phyloP scores from a whole-genome alignment of 352 stramenopile species.

The Aphanomyces stellatus region DNA sequence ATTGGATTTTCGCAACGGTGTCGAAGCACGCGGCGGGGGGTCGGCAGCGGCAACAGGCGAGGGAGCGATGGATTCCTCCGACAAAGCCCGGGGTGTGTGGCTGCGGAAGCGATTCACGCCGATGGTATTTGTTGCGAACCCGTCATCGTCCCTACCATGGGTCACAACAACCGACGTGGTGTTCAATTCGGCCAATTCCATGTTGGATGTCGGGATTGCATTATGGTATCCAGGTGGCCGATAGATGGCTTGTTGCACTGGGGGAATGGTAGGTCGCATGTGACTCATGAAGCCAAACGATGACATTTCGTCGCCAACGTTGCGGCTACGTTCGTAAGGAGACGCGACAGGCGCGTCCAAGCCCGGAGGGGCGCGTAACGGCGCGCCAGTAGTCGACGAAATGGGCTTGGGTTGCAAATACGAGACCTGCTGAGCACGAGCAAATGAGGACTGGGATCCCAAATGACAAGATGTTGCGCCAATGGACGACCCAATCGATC shows the following conservation, averaged over 20 bases:
- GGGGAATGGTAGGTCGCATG: not conserved
- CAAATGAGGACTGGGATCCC: not conserved
- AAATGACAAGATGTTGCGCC: not conserved
- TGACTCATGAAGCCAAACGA: slow-evolving; percentile 13
- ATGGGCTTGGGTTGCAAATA: not conserved
- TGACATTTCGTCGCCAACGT: not conserved
- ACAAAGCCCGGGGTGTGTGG: not conserved
- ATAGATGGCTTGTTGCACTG: not conserved
- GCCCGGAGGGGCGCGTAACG: slow-evolving; percentile 11
- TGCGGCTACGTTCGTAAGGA: not conserved
- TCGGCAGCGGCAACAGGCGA: not conserved
- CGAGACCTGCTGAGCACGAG: not conserved
- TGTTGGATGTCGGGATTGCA: slow-evolving; percentile 24
- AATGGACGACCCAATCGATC: slow-evolving; percentile 10
- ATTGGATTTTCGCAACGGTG: not conserved
- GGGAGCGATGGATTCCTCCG: not conserved
- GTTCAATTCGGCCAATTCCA: slow-evolving; percentile 54
- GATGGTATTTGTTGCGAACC: not conserved
- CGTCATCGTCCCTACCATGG: not conserved
- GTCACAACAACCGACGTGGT: slow-evolving; percentile 47
- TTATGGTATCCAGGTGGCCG: not conserved
- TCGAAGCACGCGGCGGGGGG: not conserved
- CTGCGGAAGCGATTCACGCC: not conserved
- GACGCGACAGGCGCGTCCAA: not conserved
- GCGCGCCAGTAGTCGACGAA: not conserved